Percentiles rank a stretch among this genome's conserved stretches.
Conservation (phyloP, 2,329 filamentous ascomycete genomes). For the Calonectria hawksworthii region DNA sequence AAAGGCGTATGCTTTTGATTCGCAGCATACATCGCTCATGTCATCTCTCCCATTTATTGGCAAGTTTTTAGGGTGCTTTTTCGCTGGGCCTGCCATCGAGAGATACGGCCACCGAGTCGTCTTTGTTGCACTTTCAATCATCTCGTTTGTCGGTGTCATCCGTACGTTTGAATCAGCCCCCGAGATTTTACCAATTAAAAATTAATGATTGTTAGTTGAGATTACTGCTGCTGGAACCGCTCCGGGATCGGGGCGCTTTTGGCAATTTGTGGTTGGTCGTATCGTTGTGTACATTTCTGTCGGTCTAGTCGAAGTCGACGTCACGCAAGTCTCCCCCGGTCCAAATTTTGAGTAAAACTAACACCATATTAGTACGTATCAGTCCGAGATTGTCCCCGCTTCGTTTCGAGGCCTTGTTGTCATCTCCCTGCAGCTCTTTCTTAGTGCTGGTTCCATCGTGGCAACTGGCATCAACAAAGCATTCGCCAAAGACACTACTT, state of each 20-base stretch:
- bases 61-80: conserved; percentile 20
- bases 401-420: conserved; percentile 25
- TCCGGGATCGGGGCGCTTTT: conserved; percentile 11
- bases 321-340: background rate
- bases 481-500: conserved; percentile 8
- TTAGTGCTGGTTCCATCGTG: conserved; percentile 18
- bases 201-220: background rate
- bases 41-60: conserved; percentile 24
- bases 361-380: conserved; percentile 6
- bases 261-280: conserved; percentile 22
- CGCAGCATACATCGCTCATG: conserved; percentile 1
- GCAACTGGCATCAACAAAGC: conserved; percentile 22
- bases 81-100: conserved; percentile 23
- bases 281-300: conserved; percentile 24
- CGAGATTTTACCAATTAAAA: background rate
- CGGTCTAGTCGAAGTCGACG: conserved; percentile 23
- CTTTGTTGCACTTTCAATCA: conserved; percentile 13
- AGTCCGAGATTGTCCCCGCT: conserved; percentile 25
- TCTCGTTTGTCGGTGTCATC: conserved; percentile 20
- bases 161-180: background rate
- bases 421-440: conserved; percentile 23
- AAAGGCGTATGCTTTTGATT: background rate
- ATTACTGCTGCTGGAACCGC: background rate
- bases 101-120: conserved; percentile 18
- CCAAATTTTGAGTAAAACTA: background rate